These are phyloP conservation scores for Didymella glomerata DNA, from an alignment of 2,329 filamentous ascomycete species.

Conservation along the genomic window DNA sequence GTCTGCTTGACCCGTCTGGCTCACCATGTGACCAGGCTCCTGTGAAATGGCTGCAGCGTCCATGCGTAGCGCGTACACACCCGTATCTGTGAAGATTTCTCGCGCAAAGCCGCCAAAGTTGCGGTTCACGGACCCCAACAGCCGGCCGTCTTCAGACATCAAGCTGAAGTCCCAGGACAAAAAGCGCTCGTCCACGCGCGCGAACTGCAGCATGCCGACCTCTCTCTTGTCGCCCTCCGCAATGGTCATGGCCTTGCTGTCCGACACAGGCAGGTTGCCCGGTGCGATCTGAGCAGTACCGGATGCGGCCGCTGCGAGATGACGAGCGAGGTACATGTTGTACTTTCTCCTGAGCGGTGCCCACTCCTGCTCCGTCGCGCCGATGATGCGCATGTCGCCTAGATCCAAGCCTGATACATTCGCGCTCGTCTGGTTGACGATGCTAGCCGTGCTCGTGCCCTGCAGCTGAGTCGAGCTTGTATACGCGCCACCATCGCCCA, in stretches of 20 bases:
- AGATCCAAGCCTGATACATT: slow-evolving; percentile 64
- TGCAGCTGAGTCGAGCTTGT: slow-evolving; percentile 56
- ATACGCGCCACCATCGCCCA: slow-evolving; percentile 37
- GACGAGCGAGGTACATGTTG: slow-evolving; percentile 68
- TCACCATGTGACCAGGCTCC: slow-evolving; percentile 52
- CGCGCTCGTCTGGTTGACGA: slow-evolving; percentile 56
- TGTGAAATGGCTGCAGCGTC: slow-evolving; percentile 61
- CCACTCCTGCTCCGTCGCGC: slow-evolving; percentile 71
- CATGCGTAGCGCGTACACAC: slow-evolving; percentile 71
- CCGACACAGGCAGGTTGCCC: slow-evolving; percentile 59
- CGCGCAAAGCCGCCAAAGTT: slow-evolving; percentile 70
- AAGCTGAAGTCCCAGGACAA: slow-evolving; percentile 72
- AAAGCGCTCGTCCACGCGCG: slow-evolving; percentile 68
- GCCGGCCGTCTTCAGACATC: slow-evolving; percentile 57
- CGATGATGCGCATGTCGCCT: slow-evolving; percentile 68
- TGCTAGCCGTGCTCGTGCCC: slow-evolving; percentile 54
- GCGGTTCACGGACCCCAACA: slow-evolving; percentile 70
- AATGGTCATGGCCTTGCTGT: slow-evolving; percentile 57
- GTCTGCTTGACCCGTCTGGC: slow-evolving; percentile 45
- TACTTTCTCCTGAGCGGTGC: slow-evolving; percentile 69
- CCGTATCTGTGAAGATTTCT: slow-evolving; percentile 72
- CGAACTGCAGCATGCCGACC: slow-evolving; percentile 66
- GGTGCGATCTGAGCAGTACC: slow-evolving; percentile 54
- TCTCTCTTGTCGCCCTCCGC: slow-evolving; percentile 45
- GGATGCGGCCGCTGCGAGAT: slow-evolving; percentile 51